Percentiles rank a stretch among this genome's conserved stretches.
phyloP scores from a whole-genome alignment of 768 basidiomycete genomes.

The Calocybe indica region DNA sequence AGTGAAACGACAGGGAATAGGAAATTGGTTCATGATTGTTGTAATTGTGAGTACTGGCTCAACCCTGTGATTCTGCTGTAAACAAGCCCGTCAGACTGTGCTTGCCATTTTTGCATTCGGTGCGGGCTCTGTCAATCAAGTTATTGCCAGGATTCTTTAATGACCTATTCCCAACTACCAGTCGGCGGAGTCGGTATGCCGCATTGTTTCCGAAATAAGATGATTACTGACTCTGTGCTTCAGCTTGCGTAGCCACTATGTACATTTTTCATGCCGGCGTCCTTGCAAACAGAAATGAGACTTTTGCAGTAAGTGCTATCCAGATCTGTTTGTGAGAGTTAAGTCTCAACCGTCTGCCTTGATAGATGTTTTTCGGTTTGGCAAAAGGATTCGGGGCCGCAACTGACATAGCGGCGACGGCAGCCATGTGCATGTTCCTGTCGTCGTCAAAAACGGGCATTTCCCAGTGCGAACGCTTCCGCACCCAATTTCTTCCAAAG shows the following conservation, averaged over 20 bases:
- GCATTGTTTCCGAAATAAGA: not conserved
- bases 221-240: not conserved
- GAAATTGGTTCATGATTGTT: conserved; percentile 21
- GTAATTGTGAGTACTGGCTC: conserved; percentile 16
- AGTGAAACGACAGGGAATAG: not conserved
- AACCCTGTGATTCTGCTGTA: not conserved
- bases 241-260: conserved; percentile 30
- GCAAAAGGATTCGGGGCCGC: conserved; percentile 38
- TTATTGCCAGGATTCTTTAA: not conserved
- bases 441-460: conserved; percentile 32
- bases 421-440: conserved; percentile 36
- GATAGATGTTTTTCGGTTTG: conserved; percentile 35
- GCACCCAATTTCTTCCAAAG: not conserved
- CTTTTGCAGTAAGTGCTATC: conserved; percentile 21
- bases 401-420: conserved; percentile 38
- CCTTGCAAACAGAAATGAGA: conserved; percentile 19
- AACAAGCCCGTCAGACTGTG: conserved; percentile 9
- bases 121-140: conserved; percentile 6
- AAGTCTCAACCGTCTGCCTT: not conserved
- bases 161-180: conserved; percentile 1
- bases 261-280: conserved; percentile 25
- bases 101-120: conserved; percentile 24
- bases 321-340: not conserved
- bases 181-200: conserved; percentile 23
- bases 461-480: conserved; percentile 19